A percentile compares a stretch with the other conserved stretches of the same genome.
Conservation (phyloP, 345 rosid genomes). For the Gossypium longicalyx region DNA sequence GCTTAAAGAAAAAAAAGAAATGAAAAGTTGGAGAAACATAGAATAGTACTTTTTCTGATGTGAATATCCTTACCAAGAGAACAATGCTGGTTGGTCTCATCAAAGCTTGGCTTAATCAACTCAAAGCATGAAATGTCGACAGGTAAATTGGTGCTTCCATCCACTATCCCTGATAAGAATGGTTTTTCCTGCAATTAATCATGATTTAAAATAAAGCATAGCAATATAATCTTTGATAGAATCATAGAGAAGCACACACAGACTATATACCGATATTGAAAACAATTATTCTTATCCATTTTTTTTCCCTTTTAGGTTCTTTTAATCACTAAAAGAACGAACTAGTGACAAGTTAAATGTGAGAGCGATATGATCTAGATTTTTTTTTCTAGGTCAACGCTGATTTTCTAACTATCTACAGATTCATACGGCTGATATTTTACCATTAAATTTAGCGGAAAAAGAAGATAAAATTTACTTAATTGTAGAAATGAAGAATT, state of each 20-base stretch:
- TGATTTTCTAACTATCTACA: not conserved
- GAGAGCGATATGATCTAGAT: not conserved
- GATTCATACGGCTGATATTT: not conserved
- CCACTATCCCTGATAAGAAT: slow-evolving; percentile 21
- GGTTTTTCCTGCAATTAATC: slow-evolving; percentile 24
- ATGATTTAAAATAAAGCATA: not conserved
- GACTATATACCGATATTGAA: no score
- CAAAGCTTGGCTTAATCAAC: slow-evolving; percentile 34
- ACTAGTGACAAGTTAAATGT: not conserved
- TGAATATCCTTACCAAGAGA: slow-evolving; percentile 33
- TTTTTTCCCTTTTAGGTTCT: not conserved
- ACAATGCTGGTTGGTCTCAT: slow-evolving; percentile 33
- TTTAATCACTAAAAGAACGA: not conserved
- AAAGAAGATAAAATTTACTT: not conserved
- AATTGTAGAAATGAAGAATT: not conserved
- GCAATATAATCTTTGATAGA: no score
- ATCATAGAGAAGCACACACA: no score
- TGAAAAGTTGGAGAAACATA: not conserved
- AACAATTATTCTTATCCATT: not conserved
- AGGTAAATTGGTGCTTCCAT: slow-evolving; percentile 27
- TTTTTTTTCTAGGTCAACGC: not conserved
- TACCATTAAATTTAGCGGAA: not conserved
- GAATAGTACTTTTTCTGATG: no score
- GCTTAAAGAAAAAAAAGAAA: not conserved
- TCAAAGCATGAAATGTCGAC: slow-evolving; percentile 32